Conservation (phyloP, 192 early-diverging fungal species). For the Ramicandelaber brevisporus region DNA sequence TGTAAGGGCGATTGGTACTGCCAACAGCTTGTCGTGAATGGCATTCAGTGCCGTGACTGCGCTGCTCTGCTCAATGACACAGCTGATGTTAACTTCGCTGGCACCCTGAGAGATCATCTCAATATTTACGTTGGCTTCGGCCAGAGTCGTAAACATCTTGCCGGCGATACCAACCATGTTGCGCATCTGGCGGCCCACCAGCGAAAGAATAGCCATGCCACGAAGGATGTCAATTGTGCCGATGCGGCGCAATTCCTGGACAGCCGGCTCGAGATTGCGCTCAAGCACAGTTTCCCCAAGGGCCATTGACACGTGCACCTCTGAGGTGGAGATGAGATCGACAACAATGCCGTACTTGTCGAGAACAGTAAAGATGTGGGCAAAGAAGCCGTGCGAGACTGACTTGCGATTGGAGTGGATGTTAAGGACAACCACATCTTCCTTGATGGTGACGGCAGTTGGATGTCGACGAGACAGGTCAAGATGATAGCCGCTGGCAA, state of each 20-base stretch:
- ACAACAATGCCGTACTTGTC: slow-evolving; percentile 81
- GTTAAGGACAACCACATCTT: slow-evolving; percentile 85
- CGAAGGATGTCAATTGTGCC: slow-evolving; percentile 64
- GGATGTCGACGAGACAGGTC: slow-evolving; percentile 57
- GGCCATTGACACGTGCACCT: slow-evolving; percentile 84
- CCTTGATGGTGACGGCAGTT: slow-evolving; percentile 98
- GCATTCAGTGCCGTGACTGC: slow-evolving; percentile 52
- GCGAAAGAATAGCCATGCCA: slow-evolving; percentile 84
- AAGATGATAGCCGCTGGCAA: slow-evolving; percentile 45
- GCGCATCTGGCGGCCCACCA: slow-evolving; percentile 90
- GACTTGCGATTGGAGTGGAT: slow-evolving; percentile 92
- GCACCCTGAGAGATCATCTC: slow-evolving; percentile 99
- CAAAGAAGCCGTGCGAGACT: slow-evolving; percentile 91
- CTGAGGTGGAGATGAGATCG: slow-evolving; percentile 79
- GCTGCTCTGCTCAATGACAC: slow-evolving; percentile 61
- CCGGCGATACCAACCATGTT: slow-evolving; percentile 91
- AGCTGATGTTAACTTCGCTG: slow-evolving; percentile 95
- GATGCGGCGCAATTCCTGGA: slow-evolving; percentile 48
- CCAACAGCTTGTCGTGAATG: slow-evolving; percentile 61
- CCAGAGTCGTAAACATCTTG: slow-evolving; percentile 79
- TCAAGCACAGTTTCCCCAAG: slow-evolving; percentile 29
- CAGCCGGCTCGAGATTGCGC: slow-evolving; percentile 47
- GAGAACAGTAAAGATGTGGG: slow-evolving; percentile 75
- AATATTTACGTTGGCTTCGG: slow-evolving; percentile 74
- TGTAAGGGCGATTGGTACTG: too few species aligned